phyloP scores from a whole-genome alignment of 2,329 filamentous ascomycete species.

The Orbilia oligospora region DNA sequence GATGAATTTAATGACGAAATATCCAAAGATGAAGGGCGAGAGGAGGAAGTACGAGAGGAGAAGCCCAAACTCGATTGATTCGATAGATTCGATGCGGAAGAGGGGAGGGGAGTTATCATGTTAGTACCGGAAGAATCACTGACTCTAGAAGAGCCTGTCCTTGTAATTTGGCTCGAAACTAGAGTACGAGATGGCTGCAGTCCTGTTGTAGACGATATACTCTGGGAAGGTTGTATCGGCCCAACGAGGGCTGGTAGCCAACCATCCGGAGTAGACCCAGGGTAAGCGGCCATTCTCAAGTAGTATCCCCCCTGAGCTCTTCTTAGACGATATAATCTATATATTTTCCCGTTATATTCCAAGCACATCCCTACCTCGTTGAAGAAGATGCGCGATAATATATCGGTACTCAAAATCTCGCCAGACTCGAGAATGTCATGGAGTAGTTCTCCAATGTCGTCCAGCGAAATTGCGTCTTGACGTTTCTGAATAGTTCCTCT shows the following conservation, averaged over 20 bases:
- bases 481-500: background rate
- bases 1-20: background rate
- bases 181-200: background rate
- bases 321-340: background rate
- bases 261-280: background rate
- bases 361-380: constrained; percentile 9
- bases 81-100: background rate
- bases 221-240: background rate
- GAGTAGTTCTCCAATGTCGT: constrained; percentile 7
- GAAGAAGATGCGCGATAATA: background rate
- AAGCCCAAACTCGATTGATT: background rate
- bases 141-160: background rate
- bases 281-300: constrained; percentile 7
- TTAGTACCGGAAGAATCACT: background rate
- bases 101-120: background rate
- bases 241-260: background rate
- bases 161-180: background rate
- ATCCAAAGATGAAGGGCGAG: background rate
- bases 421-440: background rate
- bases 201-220: background rate
- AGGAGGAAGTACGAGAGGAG: background rate
- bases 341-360: background rate
- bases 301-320: background rate
- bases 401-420: background rate
- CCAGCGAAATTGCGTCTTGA: background rate